Percentiles rank a stretch among this genome's conserved stretches.
Conservation (phyloP, 116 monocot genomes). For the Iris pallida region DNA sequence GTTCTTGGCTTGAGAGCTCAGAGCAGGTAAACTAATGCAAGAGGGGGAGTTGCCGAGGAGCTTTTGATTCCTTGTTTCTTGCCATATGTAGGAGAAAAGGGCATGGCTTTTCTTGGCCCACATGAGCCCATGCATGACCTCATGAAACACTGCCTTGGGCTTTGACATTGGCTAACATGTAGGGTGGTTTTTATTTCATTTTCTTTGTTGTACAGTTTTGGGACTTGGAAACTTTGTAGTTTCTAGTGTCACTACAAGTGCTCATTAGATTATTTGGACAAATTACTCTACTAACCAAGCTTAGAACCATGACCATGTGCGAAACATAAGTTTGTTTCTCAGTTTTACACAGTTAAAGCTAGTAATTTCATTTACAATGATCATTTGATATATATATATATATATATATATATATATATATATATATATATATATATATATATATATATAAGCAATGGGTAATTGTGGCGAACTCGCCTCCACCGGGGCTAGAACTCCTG, state of each 20-base stretch:
- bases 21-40: conserved; percentile 17
- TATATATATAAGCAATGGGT: too few species aligned
- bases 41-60: conserved; percentile 8
- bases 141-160: conserved; percentile 4
- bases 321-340: too few species aligned
- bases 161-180: conserved; percentile 12
- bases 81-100: neutral
- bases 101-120: conserved; percentile 4
- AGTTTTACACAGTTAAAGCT: too few species aligned
- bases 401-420: too few species aligned
- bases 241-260: conserved; percentile 2
- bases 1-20: conserved; percentile 20
- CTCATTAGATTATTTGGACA: neutral
- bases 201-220: neutral
- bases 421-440: too few species aligned
- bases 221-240: conserved; percentile 14
- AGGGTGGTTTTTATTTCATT: conserved; percentile 9
- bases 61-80: conserved; percentile 18
- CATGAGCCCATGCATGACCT: neutral
- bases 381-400: too few species aligned
- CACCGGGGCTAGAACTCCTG: too few species aligned
- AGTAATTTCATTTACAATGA: too few species aligned
- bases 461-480: too few species aligned
- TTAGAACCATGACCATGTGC: neutral
- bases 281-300: neutral